Conservation (phyloP, 1,284 basidiomycete species). For the Sanghuangporus baumii region DNA sequence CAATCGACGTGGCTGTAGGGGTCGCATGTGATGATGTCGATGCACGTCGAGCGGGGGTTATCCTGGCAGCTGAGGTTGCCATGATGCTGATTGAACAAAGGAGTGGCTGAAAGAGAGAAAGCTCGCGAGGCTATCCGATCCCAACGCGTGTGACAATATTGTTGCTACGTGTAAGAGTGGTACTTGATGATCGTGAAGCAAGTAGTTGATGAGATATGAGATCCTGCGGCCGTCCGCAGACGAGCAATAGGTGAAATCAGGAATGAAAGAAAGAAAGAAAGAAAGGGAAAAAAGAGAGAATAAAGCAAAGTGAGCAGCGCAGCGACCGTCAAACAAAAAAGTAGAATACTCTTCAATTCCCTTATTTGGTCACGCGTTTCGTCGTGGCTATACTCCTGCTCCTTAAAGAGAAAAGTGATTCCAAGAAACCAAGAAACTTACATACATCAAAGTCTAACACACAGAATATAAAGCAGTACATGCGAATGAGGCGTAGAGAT, state of each 20-base stretch:
- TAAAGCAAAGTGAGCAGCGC: background rate
- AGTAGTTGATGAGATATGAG: background rate
- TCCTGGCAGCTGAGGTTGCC: constrained; percentile 17
- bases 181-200: background rate
- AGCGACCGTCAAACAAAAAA: background rate
- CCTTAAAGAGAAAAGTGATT: background rate
- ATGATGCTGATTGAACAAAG: constrained; percentile 1
- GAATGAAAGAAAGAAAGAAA: background rate
- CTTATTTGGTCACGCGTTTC: background rate
- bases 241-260: background rate
- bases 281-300: background rate
- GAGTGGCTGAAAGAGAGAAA: background rate
- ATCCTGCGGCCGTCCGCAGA: background rate
- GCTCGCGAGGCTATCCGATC: background rate
- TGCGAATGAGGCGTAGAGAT: background rate
- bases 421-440: background rate
- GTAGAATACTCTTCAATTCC: background rate
- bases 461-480: background rate
- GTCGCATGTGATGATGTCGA: constrained; percentile 27
- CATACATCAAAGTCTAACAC: background rate
- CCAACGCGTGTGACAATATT: background rate
- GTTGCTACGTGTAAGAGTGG: constrained; percentile 10
- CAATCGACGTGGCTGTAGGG: constrained; percentile 30
- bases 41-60: constrained; percentile 41
- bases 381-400: background rate